phyloP scores from a whole-genome alignment of 306 rosid genomes.

The Prunus persica region Prunus_persica_NCBIv2 NC_034009.1:9850501-9851000 shows the following conservation, averaged over 20 bases:
- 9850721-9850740: neutral
- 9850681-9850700: neutral
- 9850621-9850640: constrained; percentile 66
- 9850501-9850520: constrained; percentile 13
- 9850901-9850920: too few species aligned
- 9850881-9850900: too few species aligned
- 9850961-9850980: too few species aligned
- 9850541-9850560: neutral
- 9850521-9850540: constrained; percentile 8
- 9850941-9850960: too few species aligned
- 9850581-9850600: constrained; percentile 80
- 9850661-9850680: constrained; percentile 11
- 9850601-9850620: constrained; percentile 79
- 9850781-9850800: too few species aligned
- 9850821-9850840: too few species aligned
- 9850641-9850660: constrained; percentile 33
- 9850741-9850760: neutral
- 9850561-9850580: neutral
- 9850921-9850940: too few species aligned
- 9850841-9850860: too few species aligned
- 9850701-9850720: constrained; percentile 3
- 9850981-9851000: too few species aligned
- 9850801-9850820: too few species aligned
- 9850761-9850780: too few species aligned
- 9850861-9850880: too few species aligned